Evolutionary conservation across 192 early-diverging fungal genomes (phyloP), one percentile per base, ranked within the genome.

Genomic region (Lunasporangiospora selenospora): DNA sequence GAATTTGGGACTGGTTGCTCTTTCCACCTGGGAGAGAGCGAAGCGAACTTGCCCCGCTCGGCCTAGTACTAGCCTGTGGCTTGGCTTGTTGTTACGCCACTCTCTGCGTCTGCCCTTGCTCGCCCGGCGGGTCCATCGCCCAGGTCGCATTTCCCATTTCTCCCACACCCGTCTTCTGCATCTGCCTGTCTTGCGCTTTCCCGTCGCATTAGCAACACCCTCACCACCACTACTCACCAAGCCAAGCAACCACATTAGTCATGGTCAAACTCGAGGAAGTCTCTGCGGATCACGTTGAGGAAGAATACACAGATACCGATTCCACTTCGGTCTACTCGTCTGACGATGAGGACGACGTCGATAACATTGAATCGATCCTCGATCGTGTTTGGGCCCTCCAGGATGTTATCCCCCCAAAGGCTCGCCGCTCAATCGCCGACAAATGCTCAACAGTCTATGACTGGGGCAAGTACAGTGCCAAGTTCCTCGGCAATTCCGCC

Each of bases 341-440:
- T 18, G 85, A 85, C 42, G 88, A 89, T 18, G 83, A 86, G 32
- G 87, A 89, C 53, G 86, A 91, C 45, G 88, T 89, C n/a, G 77
- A 86, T 21, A 77, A 86, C 26, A 89, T 93, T 18, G 94, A 98
- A 64, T 88, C 91, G 23, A 57, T 96, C 33, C 75, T 92, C 37
- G 94, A 95, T 49, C 89, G 95, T 45, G 47, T 98, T 40, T 58
- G 76, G 29, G 95, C 95, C 9, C 82, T 98, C 21, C 89, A 85
- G 67, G 95, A 98, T 66, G 91, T 98, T 49, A 83, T 98, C 57
- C 94, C 94, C 2, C 81, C 82, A 27, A 81, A 88, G 55, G 85
- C 87, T 24, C 89, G 94, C 46, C 81, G 80, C 30, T 77, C 79
- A n/a, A 69, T 94, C 24, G 81, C 86, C 11, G 73, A 75, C 40